Evolutionary conservation across 768 basidiomycete species (phyloP), one percentile per base, ranked within the genome.

Genomic region (Rhodotorula kratochvilovae): DNA sequence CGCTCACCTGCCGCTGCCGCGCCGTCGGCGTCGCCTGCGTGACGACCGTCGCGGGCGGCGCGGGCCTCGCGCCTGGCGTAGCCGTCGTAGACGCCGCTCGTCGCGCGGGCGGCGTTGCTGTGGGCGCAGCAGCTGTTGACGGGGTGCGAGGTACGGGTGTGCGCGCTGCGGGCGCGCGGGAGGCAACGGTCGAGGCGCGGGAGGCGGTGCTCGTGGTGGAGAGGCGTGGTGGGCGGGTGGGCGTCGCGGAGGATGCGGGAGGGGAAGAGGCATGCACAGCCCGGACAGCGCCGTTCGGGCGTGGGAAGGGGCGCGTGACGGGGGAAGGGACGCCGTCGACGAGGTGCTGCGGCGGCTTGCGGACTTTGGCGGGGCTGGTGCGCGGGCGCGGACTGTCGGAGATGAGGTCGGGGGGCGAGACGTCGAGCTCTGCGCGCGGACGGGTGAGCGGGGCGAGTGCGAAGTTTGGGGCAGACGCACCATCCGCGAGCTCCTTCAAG

Each of bases 401-500:
- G 50, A 87, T 77, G 11, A 93, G 86, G 66, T 93, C 91, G 60
- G 90, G 88, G 12, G 87, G 81, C 1, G 88, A 83, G 19, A 93
- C 86, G 78, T 94, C 91, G 63, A 94, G 86, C 78, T 90, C 73
- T 71, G 48, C 61, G 61, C 19, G 12, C 16, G 45, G 27, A 25
- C 15, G 42, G 0, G 17, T 19, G n/a, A 31, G 13, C 13, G 17
- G 35, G 13, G 48, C 6, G 51, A 4, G 7, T 53, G 19, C 43
- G 25, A 1, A 4, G 45, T 19, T n/a, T 2, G n/a, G 39, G 25
- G 12, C 29, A 15, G 25, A 83, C 89, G 76, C 72, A 90, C 91
- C 85, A 77, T 89, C 86, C 53, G 87, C 85, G 51, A 98, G 91
- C 78, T 97, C 95, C 79, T 91, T 89, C 64, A 94, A 79, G 0